phyloP scores from a whole-genome alignment of 352 stramenopile genomes.

The Thalassiosira oceanica region DNA sequence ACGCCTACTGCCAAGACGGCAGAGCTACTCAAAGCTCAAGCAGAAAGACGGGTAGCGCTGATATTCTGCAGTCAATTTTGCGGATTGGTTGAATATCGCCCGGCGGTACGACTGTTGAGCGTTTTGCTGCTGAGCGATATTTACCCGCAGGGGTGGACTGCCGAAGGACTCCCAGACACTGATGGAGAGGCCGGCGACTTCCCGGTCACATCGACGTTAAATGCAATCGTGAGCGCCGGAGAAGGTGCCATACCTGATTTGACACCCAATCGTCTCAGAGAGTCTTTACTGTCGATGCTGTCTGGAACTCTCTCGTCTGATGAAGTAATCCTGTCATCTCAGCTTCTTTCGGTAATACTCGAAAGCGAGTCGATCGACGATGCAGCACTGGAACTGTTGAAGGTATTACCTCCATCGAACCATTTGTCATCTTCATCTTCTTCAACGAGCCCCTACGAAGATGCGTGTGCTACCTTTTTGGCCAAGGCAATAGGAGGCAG shows the following conservation, averaged over 20 bases:
- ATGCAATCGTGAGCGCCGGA: slow-evolving; percentile 10
- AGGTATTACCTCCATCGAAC: too few species aligned
- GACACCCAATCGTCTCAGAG: slow-evolving; percentile 15
- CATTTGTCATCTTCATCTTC: too few species aligned
- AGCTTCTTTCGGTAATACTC: slow-evolving; percentile 36
- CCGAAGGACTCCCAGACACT: background rate
- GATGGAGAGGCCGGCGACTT: slow-evolving; percentile 13
- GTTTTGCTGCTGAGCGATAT: slow-evolving; percentile 19
- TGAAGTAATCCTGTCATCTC: slow-evolving; percentile 26
- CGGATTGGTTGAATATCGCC: slow-evolving; percentile 35
- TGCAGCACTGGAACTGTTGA: slow-evolving; percentile 6
- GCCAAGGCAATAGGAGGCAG: too few species aligned
- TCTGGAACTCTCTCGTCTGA: slow-evolving; percentile 12
- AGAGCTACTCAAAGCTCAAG: slow-evolving; percentile 30
- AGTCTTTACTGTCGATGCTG: slow-evolving; percentile 35
- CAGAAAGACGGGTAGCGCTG: slow-evolving; percentile 38
- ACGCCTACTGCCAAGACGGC: slow-evolving; percentile 11
- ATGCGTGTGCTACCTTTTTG: too few species aligned
- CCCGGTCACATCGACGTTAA: slow-evolving; percentile 26
- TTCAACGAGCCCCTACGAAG: too few species aligned
- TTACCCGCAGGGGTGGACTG: slow-evolving; percentile 21
- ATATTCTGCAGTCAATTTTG: slow-evolving; percentile 40
- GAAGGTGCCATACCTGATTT: slow-evolving; percentile 43
- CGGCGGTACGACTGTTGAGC: slow-evolving; percentile 23
- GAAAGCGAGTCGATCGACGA: slow-evolving; percentile 41